phyloP scores from a whole-genome alignment of 2,329 filamentous ascomycete species.

The Aureobasidium sp. region DNA sequence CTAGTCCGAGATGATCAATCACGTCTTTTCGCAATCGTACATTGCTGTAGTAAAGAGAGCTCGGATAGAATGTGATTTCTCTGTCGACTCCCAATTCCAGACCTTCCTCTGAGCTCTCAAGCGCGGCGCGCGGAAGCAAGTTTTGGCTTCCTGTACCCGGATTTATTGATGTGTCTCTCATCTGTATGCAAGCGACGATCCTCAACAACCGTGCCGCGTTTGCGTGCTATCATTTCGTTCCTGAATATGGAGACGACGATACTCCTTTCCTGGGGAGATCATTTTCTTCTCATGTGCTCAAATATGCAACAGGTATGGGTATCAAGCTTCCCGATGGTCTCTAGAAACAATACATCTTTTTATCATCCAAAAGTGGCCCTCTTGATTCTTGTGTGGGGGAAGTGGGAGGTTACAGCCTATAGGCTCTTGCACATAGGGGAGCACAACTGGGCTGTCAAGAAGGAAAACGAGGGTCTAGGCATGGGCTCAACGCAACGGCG shows the following conservation, averaged over 20 bases:
- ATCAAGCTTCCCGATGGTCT: too few species aligned
- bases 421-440: too few species aligned
- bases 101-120: not conserved
- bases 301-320: too few species aligned
- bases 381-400: too few species aligned
- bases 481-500: not conserved
- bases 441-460: not conserved
- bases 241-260: not conserved
- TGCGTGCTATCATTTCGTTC: not conserved
- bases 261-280: not conserved
- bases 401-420: too few species aligned
- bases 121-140: slow-evolving; percentile 1
- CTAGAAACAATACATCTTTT: too few species aligned
- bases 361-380: too few species aligned
- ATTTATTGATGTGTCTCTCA: not conserved
- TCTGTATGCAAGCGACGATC: not conserved
- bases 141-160: slow-evolving; percentile 1
- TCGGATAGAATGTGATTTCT: not conserved
- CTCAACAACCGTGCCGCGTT: not conserved
- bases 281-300: too few species aligned
- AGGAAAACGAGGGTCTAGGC: slow-evolving; percentile 1
- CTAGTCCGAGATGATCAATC: not conserved
- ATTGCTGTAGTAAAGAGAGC: not conserved
- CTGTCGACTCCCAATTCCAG: not conserved
- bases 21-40: not conserved